Evolutionary conservation across 1,284 basidiomycete species (phyloP).

Genomic region (Trichosporon ovoides): DNA sequence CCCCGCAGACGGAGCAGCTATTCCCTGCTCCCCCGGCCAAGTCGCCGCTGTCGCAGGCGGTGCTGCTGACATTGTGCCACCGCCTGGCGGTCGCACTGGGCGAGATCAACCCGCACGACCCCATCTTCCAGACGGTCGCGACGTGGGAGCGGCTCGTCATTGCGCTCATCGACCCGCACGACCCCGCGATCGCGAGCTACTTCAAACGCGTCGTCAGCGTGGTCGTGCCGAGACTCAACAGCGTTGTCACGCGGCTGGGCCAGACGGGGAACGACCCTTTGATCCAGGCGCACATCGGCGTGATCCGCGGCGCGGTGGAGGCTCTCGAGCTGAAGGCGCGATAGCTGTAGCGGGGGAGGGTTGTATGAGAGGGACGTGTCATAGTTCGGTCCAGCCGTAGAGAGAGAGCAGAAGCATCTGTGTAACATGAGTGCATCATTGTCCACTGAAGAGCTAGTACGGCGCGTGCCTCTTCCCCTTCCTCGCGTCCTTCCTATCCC

Average conservation of each 20-base stretch:
- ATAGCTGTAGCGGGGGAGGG: not conserved
- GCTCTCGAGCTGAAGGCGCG: constrained; percentile 10
- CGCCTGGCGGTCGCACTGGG: constrained; percentile 27
- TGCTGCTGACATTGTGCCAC: constrained; percentile 39
- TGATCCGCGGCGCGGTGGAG: constrained; percentile 13
- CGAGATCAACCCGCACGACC: constrained; percentile 27
- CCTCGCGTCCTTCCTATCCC: constrained; percentile 1
- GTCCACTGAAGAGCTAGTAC: constrained; percentile 8
- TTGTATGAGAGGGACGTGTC: not conserved
- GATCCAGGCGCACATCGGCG: constrained; percentile 4
- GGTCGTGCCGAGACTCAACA: constrained; percentile 4
- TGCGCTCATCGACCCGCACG: constrained; percentile 25
- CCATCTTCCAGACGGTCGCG: constrained; percentile 21
- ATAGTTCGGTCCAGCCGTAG: not conserved
- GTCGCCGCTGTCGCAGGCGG: constrained; percentile 33
- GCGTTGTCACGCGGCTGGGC: constrained; percentile 2
- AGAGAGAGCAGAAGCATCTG: not conserved
- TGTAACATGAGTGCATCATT: not conserved
- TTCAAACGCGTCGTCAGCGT: constrained; percentile 15
- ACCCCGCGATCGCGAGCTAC: constrained; percentile 15
- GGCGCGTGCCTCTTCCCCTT: constrained; percentile 19
- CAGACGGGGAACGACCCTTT: constrained; percentile 7
- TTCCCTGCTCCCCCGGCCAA: constrained; percentile 15
- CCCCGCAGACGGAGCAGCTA: constrained; percentile 18
- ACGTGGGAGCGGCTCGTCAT: constrained; percentile 28